Conservation (phyloP, 2,329 filamentous ascomycete species). For the Ophiocordyceps polyrhachis-furcata region DNA sequence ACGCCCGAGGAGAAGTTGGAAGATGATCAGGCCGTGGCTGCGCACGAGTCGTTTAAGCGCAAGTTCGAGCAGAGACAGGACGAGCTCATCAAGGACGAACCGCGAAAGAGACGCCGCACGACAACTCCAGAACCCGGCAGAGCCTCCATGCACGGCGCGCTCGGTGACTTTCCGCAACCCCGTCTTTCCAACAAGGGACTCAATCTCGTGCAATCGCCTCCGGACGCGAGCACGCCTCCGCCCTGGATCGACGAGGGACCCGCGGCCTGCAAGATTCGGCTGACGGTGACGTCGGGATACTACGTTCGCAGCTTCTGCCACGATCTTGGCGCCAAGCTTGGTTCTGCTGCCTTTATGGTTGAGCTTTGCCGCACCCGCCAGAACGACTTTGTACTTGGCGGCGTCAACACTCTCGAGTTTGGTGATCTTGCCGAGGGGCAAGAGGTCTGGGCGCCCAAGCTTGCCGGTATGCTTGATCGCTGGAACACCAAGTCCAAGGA, state of each 20-base stretch:
- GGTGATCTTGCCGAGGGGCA: conserved; percentile 59
- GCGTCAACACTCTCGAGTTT: conserved; percentile 59
- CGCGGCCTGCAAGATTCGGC: conserved; percentile 63
- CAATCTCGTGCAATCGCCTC: conserved; percentile 32
- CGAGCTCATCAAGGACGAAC: conserved; percentile 32
- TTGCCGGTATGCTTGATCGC: conserved; percentile 28
- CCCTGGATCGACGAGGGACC: conserved; percentile 45
- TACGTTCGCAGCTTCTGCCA: conserved; percentile 91
- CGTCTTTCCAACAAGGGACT: conserved; percentile 22
- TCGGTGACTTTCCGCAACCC: conserved; percentile 30
- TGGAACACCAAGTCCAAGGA: conserved; percentile 21
- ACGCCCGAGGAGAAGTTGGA: conserved; percentile 35
- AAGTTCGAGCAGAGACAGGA: conserved; percentile 40
- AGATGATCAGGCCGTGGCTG: conserved; percentile 34
- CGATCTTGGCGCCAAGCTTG: conserved; percentile 68
- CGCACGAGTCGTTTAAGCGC: conserved; percentile 37
- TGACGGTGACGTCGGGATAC: conserved; percentile 91
- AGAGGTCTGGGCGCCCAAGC: conserved; percentile 62
- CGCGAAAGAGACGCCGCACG: conserved; percentile 14
- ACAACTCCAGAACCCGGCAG: conserved; percentile 6
- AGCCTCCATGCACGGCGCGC: conserved; percentile 38
- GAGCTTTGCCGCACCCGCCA: conserved; percentile 66
- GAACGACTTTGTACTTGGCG: conserved; percentile 55
- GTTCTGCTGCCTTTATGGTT: conserved; percentile 72
- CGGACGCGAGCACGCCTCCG: conserved; percentile 27